These are phyloP conservation scores for Ambrosiella beaveri DNA, from an alignment of 2,329 filamentous ascomycete genomes.

Conservation along the genomic window DNA sequence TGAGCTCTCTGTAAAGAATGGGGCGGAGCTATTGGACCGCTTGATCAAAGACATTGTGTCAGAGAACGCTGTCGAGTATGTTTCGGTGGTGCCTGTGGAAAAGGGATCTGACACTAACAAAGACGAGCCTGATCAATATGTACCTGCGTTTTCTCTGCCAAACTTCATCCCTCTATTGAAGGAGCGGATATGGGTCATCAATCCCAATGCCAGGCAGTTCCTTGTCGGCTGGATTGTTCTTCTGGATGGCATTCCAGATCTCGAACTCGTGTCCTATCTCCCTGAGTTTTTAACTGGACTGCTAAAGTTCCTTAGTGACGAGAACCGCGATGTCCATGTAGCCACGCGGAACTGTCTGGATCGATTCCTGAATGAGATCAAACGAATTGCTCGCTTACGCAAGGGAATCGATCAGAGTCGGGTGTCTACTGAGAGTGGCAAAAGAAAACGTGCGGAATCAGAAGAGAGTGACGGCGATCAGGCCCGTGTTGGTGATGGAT, in stretches of 20 bases:
- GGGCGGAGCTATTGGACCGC: slow-evolving; percentile 83
- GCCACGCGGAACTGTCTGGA: slow-evolving; percentile 79
- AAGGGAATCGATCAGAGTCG: slow-evolving; percentile 79
- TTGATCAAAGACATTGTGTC: slow-evolving; percentile 93
- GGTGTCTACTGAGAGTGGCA: slow-evolving; percentile 49
- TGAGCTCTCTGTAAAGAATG: slow-evolving; percentile 94
- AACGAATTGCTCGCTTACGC: slow-evolving; percentile 81
- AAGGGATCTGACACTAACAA: slow-evolving; percentile 29
- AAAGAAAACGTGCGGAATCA: slow-evolving; percentile 51
- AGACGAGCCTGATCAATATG: slow-evolving; percentile 28
- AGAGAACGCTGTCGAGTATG: slow-evolving; percentile 85
- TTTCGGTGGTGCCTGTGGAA: slow-evolving; percentile 60
- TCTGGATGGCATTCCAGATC: slow-evolving; percentile 86
- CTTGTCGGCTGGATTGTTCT: slow-evolving; percentile 91
- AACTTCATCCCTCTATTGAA: slow-evolving; percentile 86
- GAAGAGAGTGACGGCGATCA: slow-evolving; percentile 47
- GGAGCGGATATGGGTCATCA: slow-evolving; percentile 85
- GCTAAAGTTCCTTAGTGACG: slow-evolving; percentile 80
- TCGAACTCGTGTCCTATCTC: slow-evolving; percentile 83
- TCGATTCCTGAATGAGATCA: slow-evolving; percentile 82
- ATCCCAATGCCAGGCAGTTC: slow-evolving; percentile 87
- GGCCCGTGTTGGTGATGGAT: slow-evolving; percentile 41
- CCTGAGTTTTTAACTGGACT: slow-evolving; percentile 82
- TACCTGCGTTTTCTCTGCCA: slow-evolving; percentile 67
- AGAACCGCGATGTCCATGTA: slow-evolving; percentile 85